phyloP scores from a whole-genome alignment of 2,329 filamentous ascomycete genomes.

The Calonectria ilicicola region DNA sequence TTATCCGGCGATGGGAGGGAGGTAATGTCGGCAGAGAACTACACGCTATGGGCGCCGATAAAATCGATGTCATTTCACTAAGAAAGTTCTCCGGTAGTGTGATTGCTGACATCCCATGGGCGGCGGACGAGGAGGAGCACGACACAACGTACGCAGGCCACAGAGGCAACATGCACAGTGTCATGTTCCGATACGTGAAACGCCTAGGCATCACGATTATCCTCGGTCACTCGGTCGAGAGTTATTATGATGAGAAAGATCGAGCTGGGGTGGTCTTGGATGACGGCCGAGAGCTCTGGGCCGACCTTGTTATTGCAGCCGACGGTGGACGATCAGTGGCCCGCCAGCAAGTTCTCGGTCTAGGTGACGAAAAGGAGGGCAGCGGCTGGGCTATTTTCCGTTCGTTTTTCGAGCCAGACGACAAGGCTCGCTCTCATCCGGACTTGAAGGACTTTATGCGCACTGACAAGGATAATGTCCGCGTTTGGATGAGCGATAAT shows the following conservation, averaged over 20 bases:
- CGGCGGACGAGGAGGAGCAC: neutral
- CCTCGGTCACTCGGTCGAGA: neutral
- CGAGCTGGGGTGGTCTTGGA: neutral
- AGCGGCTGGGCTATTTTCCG: conserved; percentile 17
- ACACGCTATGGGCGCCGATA: neutral
- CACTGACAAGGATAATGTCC: conserved; percentile 3
- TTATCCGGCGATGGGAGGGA: neutral
- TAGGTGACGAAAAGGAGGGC: neutral
- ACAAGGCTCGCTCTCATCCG: neutral
- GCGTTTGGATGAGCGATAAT: conserved; percentile 20
- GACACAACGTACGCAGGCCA: conserved; percentile 15
- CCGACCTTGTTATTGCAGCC: conserved; percentile 12
- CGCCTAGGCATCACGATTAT: conserved; percentile 1
- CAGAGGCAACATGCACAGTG: conserved; percentile 3
- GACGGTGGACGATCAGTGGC: conserved; percentile 15
- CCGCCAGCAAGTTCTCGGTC: conserved; percentile 2
- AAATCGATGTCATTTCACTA: conserved; percentile 1
- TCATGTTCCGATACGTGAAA: conserved; percentile 11
- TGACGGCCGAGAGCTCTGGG: conserved; percentile 3
- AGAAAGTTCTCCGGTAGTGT: conserved; percentile 2
- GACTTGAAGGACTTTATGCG: conserved; percentile 2
- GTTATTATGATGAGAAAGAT: neutral
- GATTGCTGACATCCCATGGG: conserved; percentile 10
- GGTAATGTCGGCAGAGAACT: conserved; percentile 8
- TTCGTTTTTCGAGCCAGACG: neutral